Conservation (phyloP, 805 yeast species). For the Lachancea nothofagi region DNA sequence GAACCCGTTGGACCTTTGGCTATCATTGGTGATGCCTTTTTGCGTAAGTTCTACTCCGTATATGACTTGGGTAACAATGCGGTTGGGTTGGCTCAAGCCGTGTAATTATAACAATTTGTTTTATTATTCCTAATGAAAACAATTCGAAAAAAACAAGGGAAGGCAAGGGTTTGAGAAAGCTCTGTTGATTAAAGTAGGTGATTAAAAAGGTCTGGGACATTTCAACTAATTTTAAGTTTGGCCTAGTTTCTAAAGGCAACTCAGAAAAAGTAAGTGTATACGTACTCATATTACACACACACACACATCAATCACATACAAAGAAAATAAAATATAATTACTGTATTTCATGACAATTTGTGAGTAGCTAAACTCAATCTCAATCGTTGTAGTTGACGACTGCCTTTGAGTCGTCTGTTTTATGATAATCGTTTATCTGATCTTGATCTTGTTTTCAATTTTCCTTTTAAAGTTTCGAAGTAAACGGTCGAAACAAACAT, state of each 20-base stretch:
- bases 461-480: not conserved
- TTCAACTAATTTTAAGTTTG: no score
- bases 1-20: conserved; percentile 96
- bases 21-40: conserved; percentile 94
- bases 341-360: no score
- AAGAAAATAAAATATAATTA: no score
- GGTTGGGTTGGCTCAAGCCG: conserved; percentile 87
- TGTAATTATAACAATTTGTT: conserved; percentile 28
- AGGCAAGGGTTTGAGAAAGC: no score
- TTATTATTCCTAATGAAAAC: not conserved
- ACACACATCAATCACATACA: no score
- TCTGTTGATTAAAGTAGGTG: no score
- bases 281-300: no score
- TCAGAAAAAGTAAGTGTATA: no score
- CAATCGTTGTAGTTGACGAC: not conserved
- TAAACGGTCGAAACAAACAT: not conserved
- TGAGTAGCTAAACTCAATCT: not conserved
- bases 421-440: not conserved
- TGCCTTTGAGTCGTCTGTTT: not conserved
- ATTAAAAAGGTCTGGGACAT: not conserved
- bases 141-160: not conserved
- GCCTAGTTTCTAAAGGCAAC: no score
- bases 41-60: conserved; percentile 89
- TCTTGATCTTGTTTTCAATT: not conserved
- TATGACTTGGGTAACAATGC: conserved; percentile 88